Evolutionary conservation across 2,329 filamentous ascomycete species (phyloP).

Genomic region (Fusarium veterinarium): DNA sequence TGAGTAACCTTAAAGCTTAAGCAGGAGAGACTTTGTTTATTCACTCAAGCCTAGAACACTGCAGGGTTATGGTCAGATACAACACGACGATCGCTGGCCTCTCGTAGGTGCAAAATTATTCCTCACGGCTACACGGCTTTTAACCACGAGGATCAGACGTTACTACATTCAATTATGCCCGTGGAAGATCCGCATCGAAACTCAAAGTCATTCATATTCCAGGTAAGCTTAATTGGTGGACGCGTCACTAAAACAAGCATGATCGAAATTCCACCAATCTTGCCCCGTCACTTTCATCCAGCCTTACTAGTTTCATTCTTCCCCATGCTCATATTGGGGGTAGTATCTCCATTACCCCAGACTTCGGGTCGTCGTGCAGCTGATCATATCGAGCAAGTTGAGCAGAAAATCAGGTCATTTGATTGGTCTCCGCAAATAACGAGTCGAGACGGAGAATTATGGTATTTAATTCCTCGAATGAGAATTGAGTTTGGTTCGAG

Average conservation of each 20-base stretch:
- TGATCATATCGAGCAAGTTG: not conserved
- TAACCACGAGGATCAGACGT: not conserved
- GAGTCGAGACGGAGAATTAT: constrained; percentile 22
- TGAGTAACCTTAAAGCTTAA: not conserved
- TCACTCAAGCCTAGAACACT: not conserved
- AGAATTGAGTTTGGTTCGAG: not conserved
- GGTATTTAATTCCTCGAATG: constrained; percentile 32
- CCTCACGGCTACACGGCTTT: not conserved
- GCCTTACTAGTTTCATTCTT: not conserved
- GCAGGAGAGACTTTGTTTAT: not conserved
- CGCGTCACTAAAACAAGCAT: not conserved
- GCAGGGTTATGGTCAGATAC: not conserved
- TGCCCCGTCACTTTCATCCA: not conserved
- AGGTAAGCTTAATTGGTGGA: constrained; percentile 32
- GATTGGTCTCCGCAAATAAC: constrained; percentile 3
- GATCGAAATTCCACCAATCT: constrained; percentile 25
- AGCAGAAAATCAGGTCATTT: not conserved
- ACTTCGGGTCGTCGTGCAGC: constrained; percentile 15
- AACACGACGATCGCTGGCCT: not conserved
- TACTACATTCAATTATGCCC: not conserved
- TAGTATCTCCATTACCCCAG: constrained; percentile 24
- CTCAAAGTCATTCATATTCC: not conserved
- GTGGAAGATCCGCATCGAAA: constrained; percentile 6
- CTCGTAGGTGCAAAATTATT: constrained; percentile 19
- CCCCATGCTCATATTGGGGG: constrained; percentile 1